Base-by-base conservation (phyloP, 106 monocot genomes). In the Amphibolis antarctica region DNA sequence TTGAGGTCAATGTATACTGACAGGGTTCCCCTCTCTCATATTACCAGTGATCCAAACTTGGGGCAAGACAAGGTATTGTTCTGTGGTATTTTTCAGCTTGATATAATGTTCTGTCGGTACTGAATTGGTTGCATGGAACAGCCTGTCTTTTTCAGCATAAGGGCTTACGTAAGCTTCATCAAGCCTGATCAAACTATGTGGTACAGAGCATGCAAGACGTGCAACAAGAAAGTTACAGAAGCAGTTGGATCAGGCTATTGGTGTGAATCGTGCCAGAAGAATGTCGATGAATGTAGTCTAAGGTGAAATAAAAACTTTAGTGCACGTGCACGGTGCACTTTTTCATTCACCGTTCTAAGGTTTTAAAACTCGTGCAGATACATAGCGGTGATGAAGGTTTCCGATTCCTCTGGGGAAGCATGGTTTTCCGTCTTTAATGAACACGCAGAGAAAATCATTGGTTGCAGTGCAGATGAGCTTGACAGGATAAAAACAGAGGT, bases 161-260 rank as follows among this genome's bases (percentile, higher is more conserved):
- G 66, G 70, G 84, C 62, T 17, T 82, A 82, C 63, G 71, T 96
- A 15, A 96, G 86, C 66, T 77, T 73, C 47, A 94, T 94, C 73
- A 94, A 86, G 64, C 72, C 79, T 4, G 94, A 94, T 30, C 94
- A 94, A 65, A 78, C 83, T 17, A 86, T 94, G 94, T 94, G 86
- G 89, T 94, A 94, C 51, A 71, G 89, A 30, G 94, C 94, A 64
- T 94, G 98, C 82, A 91, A 80, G 56, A 73, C 80, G 2, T 87
- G 86, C 76, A 90, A 85, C 66, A 96, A 96, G 81, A 89, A 96
- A 53, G 96, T 96, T 18, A 89, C 89, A 12, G 96, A 89, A 55
- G 86, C 89, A 22, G 21, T 89, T 69, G 96, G 78, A 10, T 84
- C 86, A 64, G 89, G 89, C 1, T 89, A 80, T 51, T 89, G 89